Base-by-base conservation (phyloP, 2,329 filamentous ascomycete genomes). In the Mariannaea sp. region DNA sequence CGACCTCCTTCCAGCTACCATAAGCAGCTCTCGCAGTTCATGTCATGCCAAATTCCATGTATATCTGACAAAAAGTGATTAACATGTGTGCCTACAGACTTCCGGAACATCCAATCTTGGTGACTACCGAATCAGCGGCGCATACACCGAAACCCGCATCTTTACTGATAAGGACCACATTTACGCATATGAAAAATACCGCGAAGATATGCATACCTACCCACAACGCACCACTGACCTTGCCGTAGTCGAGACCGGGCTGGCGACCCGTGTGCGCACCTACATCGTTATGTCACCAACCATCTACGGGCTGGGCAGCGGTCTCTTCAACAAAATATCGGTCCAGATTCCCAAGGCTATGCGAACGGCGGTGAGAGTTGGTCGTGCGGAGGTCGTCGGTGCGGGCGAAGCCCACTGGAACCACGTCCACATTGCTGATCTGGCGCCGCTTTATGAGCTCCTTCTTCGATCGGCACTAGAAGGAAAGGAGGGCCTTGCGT, bases 251-350 rank as follows among this genome's bases (percentile, higher is more conserved):
- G 68, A 75, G 5, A 62, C 64, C 1, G 75, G 76, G 1, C 56
- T 75, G 13, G 64, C 69, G 14, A 38, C 69, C 0, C 70, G 71
- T 3, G 73, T 83, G 2, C 73, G 73, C 50, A 77, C 78, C 0
- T 67, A 75, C 38, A 70, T 79, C 40, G 67, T 82, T 38, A 77
- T 77, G 71, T 68, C 71, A 0, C 77, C 76, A 0, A 71, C 72
- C 3, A 77, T 82, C 40, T 82, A 75, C 59, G 79, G 79, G 14
- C 50, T 59, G 1, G 76, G 77, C 6, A 69, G 65, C 1, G 78
- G 77, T 1, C 59, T 70, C 0, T 79, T 77, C 60, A 74, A 78
- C 30, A 44, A 1, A 1, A 19, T 24, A 3, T 19, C 17, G 1
- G 17, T 33, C 3, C 17, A 22, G 24, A 14, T 44, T 3, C 29